Conservation (phyloP, 2,329 filamentous ascomycete species). For the Penicillium thymicola region DNA sequence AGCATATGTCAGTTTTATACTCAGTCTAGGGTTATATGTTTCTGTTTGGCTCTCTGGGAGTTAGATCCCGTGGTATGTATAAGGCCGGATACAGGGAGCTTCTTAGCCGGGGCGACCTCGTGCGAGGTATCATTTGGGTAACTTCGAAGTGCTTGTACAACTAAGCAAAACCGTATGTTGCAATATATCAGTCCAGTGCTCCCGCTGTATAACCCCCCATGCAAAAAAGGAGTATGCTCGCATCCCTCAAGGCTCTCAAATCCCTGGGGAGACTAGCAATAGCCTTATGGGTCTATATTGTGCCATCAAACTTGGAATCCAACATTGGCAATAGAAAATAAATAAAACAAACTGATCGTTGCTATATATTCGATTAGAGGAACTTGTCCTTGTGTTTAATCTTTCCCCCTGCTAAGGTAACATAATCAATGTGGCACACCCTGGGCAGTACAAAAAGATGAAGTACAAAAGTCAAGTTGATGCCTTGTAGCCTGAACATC, state of each 20-base stretch:
- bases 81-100: not conserved
- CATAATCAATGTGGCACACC: not conserved
- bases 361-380: fast-evolving
- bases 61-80: not conserved
- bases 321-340: not conserved
- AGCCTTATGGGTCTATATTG: not conserved
- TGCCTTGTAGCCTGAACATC: constrained; percentile 19
- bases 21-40: not conserved
- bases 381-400: not conserved
- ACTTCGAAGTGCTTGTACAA: not conserved
- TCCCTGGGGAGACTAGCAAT: too few species aligned
- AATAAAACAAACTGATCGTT: too few species aligned
- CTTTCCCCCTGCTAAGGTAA: not conserved
- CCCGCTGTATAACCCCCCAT: not conserved
- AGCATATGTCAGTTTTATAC: too few species aligned
- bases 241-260: not conserved
- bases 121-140: not conserved
- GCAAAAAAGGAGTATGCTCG: not conserved
- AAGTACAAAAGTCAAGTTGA: not conserved
- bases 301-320: not conserved
- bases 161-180: not conserved
- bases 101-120: not conserved
- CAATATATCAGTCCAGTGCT: not conserved
- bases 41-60: not conserved
- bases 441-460: not conserved